Percentiles rank a stretch among this genome's conserved stretches.
These are phyloP conservation scores for Alternaria burnsii DNA, from an alignment of 2,329 filamentous ascomycete genomes.

Conservation along the genomic window DNA sequence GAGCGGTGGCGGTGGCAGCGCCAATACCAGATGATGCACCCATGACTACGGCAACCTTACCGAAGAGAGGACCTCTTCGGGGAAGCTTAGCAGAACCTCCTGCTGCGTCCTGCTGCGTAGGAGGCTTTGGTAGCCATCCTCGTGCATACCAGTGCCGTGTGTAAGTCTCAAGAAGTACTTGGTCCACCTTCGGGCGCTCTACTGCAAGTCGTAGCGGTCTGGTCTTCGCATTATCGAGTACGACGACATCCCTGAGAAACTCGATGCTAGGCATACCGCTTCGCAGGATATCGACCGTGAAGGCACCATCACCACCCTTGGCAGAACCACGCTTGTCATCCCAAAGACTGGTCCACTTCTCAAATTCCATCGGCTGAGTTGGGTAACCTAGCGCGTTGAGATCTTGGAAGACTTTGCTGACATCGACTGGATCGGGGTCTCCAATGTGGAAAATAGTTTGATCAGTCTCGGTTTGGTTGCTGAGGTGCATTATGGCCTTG, in stretches of 20 bases:
- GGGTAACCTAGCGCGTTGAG: conserved; percentile 74
- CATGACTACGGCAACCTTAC: conserved; percentile 77
- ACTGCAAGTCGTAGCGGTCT: conserved; percentile 66
- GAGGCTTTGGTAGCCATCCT: conserved; percentile 75
- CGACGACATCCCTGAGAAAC: conserved; percentile 73
- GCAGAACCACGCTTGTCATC: conserved; percentile 71
- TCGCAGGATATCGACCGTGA: conserved; percentile 80
- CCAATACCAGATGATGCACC: conserved; percentile 83
- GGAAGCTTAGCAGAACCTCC: conserved; percentile 57
- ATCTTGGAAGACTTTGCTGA: conserved; percentile 69
- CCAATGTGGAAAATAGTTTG: conserved; percentile 78
- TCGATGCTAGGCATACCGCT: conserved; percentile 81
- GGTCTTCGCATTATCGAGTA: conserved; percentile 76
- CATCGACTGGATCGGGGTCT: conserved; percentile 74
- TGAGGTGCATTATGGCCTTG: conserved; percentile 74
- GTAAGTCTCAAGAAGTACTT: conserved; percentile 76
- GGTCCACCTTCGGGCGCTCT: conserved; percentile 73
- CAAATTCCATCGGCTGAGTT: conserved; percentile 71
- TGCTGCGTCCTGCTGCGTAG: conserved; percentile 59
- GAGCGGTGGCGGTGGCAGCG: conserved; percentile 73
- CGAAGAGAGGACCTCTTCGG: conserved; percentile 67
- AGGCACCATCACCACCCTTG: conserved; percentile 73
- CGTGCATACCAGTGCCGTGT: conserved; percentile 81
- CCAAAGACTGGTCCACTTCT: conserved; percentile 79
- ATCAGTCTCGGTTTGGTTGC: conserved; percentile 68